Base-by-base conservation (phyloP, 2,329 filamentous ascomycete genomes). In the Ophiostoma tasmaniense region DNA sequence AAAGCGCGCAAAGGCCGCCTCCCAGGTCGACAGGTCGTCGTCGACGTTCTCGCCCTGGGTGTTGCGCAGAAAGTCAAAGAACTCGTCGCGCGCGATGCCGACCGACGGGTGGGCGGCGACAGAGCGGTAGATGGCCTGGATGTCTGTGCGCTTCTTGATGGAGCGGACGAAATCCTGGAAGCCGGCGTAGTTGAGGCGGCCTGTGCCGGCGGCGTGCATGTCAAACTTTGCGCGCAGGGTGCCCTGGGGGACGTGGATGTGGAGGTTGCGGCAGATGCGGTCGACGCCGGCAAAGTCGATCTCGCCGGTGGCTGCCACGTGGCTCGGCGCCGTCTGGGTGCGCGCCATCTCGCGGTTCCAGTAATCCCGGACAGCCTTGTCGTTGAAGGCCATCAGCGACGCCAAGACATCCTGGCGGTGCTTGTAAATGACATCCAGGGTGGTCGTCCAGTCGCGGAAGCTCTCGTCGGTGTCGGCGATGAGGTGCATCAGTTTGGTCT, bases 401-500 rank as follows among this genome's bases (percentile, higher is more conserved):
- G 91, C 89, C 90, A 98, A 96, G 74, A 95, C 86, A 68, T 93
- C 91, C 72, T 96, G 92, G 68, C 95, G 88, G 76, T 96, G 91
- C 73, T 90, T 90, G 55, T 92, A 90, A 73, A 98, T 90, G 67
- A 89, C 87, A 70, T 96, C 90, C 17, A 99, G 84, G 2, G 93
- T 94, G 20, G 87, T 86, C 1, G 89, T 92, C 95, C 94, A 98
- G 33, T 91, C 82, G 37, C 87, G 83, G 74, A 94, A 90, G 8
- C 88, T 86, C 73, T 88, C 85, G 64, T 88, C 82, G 71, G 90
- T 89, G 13, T 89, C 89, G 33, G 93, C 92, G 69, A 97, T 88
- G 67, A 99, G 84, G 77, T 98, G 93, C 81, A 98, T 87, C 10
- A 89, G 89, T 78, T 97, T 97, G 74, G 88, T 89, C 76, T 92